A percentile compares a stretch with the other conserved stretches of the same genome.
phyloP scores from a whole-genome alignment of 305 asterid genomes.

The Fraxinus xanthoxyloides region DNA sequence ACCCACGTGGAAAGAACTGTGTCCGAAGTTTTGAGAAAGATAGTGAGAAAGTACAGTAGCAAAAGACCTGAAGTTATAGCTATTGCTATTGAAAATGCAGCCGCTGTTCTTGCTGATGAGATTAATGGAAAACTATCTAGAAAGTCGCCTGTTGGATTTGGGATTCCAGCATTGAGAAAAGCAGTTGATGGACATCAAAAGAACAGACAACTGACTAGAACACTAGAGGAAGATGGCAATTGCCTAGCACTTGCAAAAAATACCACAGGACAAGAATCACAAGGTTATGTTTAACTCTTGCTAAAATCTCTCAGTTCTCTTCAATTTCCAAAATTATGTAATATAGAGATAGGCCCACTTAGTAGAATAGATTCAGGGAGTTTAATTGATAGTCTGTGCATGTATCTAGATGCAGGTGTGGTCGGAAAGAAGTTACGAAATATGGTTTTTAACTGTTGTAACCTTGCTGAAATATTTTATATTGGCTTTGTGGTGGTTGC shows the following conservation, averaged over 20 bases:
- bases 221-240: constrained; percentile 46
- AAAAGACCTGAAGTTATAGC: constrained; percentile 94
- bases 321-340: background rate
- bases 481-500: background rate
- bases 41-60: constrained; percentile 94
- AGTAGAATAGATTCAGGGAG: background rate
- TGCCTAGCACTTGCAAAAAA: constrained; percentile 34
- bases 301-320: background rate
- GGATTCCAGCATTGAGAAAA: constrained; percentile 54
- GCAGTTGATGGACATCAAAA: constrained; percentile 54
- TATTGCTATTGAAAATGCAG: constrained; percentile 83
- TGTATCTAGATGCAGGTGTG: background rate
- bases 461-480: background rate
- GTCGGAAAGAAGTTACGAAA: background rate
- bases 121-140: constrained; percentile 68
- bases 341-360: background rate
- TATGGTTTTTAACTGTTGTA: background rate
- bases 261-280: constrained; percentile 36
- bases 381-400: background rate
- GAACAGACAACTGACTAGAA: constrained; percentile 34
- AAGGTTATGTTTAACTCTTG: constrained; percentile 45
- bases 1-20: constrained; percentile 94
- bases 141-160: constrained; percentile 47
- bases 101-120: constrained; percentile 82
- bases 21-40: constrained; percentile 85